Base-by-base conservation (phyloP, 345 rosid genomes). In the Psidium friedrichsthalianum region DNA sequence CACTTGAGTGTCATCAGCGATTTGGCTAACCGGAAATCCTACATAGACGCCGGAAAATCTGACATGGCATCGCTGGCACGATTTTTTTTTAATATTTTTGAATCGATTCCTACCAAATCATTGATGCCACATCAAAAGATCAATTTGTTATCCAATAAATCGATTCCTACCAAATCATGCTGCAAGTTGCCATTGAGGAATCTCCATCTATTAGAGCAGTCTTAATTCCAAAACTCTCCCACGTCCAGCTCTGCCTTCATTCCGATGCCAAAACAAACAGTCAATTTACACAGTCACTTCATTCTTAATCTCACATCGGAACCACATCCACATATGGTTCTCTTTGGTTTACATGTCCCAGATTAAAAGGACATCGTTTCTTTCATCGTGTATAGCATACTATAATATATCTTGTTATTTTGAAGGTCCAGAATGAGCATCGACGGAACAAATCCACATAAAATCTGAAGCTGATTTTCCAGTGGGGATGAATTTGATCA, bases 401-500 rank as follows among this genome's bases (percentile, higher is more conserved):
- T n/a, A 58, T n/a, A n/a, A 0, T 12, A n/a, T 13, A 58, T 2
- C 32, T 58, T n/a, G 0, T 32, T n/a, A 58, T n/a, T n/a, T 2
- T 0, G 0, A 58, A 58, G 2, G 1, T 61, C 69, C 69, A 58
- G 27, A 14, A 61, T 1, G 74, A 61, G 40, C 74, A 61, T 61
- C 40, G 7, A 12, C 29, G 10, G 40, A 61, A 14, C 1, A 27
- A 61, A 61, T 61, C 74, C 40, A 61, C 74, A 29, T 61, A 58
- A 0, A 58, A n/a, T 58, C 32, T 25, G 8, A 58, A 58, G 69
- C 27, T 58, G 18, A 52, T 0, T 58, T 58, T 61, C 2, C 40
- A 61, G 74, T 6, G 0, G 0, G 21, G 10, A 61, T 27, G 74
- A 61, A 61, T 14, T 61, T 6, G 5, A 58, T n/a, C 27, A 32